A percentile compares a stretch with the other conserved stretches of the same genome.
These are phyloP conservation scores for Jaapia argillacea DNA, from an alignment of 768 basidiomycete species.

Conservation along the genomic window DNA sequence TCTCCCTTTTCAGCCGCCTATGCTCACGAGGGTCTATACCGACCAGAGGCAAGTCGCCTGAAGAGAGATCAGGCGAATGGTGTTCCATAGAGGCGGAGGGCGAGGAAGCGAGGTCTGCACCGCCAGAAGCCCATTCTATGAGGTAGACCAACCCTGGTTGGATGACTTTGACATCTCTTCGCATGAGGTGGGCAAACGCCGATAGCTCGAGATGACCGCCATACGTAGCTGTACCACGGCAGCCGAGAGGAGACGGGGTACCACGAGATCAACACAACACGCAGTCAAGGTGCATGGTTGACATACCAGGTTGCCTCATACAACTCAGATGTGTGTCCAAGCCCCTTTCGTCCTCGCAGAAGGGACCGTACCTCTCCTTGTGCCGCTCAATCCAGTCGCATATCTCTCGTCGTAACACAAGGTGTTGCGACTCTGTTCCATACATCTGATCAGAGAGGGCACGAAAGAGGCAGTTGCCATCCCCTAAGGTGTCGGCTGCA, in stretches of 20 bases:
- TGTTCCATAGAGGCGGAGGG: slow-evolving; percentile 14
- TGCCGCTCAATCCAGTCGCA: slow-evolving; percentile 75
- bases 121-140: slow-evolving; percentile 70
- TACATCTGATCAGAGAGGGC: slow-evolving; percentile 83
- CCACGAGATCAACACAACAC: slow-evolving; percentile 2
- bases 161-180: slow-evolving; percentile 80
- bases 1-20: slow-evolving; percentile 31
- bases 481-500: slow-evolving; percentile 77
- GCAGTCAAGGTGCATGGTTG: background rate
- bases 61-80: slow-evolving; percentile 12
- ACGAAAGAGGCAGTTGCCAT: slow-evolving; percentile 92
- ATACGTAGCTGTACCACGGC: slow-evolving; percentile 53
- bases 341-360: slow-evolving; percentile 80
- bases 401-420: slow-evolving; percentile 59
- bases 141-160: slow-evolving; percentile 90
- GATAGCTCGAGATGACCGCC: slow-evolving; percentile 93
- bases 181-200: slow-evolving; percentile 76
- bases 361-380: slow-evolving; percentile 69
- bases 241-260: no score
- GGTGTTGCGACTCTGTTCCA: slow-evolving; percentile 63
- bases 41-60: slow-evolving; percentile 16
- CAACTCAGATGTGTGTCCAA: slow-evolving; percentile 60
- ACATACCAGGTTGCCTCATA: slow-evolving; percentile 72
- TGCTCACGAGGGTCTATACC: slow-evolving; percentile 31
- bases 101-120: slow-evolving; percentile 20